phyloP scores from a whole-genome alignment of 768 basidiomycete genomes.

The Dacryopinax spathularia region DNA sequence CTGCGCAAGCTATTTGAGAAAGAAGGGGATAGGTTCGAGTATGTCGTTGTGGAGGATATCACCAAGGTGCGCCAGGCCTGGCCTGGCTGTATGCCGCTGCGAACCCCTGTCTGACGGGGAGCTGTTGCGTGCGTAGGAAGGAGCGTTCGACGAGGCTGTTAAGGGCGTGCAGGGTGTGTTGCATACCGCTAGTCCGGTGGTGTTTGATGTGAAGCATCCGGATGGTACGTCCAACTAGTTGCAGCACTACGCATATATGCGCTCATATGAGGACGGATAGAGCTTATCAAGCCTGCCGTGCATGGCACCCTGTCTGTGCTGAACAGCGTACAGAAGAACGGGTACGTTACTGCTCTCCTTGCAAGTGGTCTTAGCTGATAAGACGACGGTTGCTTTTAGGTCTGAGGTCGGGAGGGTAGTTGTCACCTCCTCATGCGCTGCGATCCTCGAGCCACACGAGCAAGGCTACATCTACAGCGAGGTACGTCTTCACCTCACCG shows the following conservation, averaged over 20 bases:
- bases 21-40: constrained; percentile 45
- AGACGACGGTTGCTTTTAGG: constrained; percentile 17
- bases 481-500: background rate
- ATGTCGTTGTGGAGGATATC: constrained; percentile 59
- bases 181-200: constrained; percentile 20
- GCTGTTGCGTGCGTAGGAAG: constrained; percentile 6
- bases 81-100: background rate
- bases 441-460: constrained; percentile 24
- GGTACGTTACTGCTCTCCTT: constrained; percentile 22
- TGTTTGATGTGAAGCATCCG: constrained; percentile 25
- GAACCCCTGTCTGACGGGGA: no score
- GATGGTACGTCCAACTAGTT: constrained; percentile 20
- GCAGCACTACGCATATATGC: no score
- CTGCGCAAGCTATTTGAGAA: constrained; percentile 40
- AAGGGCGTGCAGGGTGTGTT: constrained; percentile 27
- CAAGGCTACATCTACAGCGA: constrained; percentile 19
- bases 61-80: constrained; percentile 26
- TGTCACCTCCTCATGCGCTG: constrained; percentile 47
- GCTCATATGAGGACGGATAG: background rate
- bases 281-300: constrained; percentile 38
- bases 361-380: constrained; percentile 3
- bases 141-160: constrained; percentile 30
- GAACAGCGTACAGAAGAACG: constrained; percentile 40
- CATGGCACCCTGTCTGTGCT: constrained; percentile 53
- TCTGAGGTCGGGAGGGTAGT: constrained; percentile 49